These are phyloP conservation scores for Suillus paluster DNA, from an alignment of 768 basidiomycete species.

Conservation along the genomic window DNA sequence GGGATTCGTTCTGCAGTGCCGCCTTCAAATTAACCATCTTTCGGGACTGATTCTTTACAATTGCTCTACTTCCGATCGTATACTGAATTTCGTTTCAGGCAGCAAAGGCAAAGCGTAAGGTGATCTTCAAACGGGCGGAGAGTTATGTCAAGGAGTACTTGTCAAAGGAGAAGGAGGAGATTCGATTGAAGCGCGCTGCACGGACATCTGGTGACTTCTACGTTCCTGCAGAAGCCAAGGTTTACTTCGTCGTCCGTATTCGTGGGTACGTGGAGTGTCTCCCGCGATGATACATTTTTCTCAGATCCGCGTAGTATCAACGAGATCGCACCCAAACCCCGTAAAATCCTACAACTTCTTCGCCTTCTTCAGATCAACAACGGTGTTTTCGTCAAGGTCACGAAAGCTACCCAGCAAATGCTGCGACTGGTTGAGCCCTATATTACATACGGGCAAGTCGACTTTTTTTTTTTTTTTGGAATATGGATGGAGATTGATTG, in stretches of 20 bases:
- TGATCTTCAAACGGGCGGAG: constrained; percentile 99
- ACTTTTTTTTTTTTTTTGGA: neutral
- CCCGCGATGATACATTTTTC: constrained; percentile 14
- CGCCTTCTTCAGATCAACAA: constrained; percentile 99
- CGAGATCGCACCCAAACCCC: constrained; percentile 98
- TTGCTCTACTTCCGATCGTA: neutral
- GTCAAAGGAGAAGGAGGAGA: constrained; percentile 91
- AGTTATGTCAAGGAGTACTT: constrained; percentile 97
- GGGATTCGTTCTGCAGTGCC: constrained; percentile 57
- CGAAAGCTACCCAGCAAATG: constrained; percentile 97
- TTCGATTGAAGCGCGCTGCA: constrained; percentile 92
- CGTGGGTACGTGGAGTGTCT: constrained; percentile 71
- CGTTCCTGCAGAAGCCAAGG: constrained; percentile 94
- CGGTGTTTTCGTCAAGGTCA: constrained; percentile 97
- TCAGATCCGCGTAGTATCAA: constrained; percentile 76
- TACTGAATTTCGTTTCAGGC: constrained; percentile 52
- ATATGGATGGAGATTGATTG: constrained; percentile 9
- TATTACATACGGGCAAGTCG: constrained; percentile 88
- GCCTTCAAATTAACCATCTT: constrained; percentile 87
- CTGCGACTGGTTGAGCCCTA: constrained; percentile 97
- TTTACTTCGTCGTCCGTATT: constrained; percentile 97
- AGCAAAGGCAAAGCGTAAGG: constrained; percentile 88
- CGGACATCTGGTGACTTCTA: constrained; percentile 95
- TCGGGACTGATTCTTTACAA: constrained; percentile 60
- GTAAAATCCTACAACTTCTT: constrained; percentile 98